Evolutionary conservation across 148 eudicot species (phyloP).

Genomic region (Camellia lanceoleosa): DNA sequence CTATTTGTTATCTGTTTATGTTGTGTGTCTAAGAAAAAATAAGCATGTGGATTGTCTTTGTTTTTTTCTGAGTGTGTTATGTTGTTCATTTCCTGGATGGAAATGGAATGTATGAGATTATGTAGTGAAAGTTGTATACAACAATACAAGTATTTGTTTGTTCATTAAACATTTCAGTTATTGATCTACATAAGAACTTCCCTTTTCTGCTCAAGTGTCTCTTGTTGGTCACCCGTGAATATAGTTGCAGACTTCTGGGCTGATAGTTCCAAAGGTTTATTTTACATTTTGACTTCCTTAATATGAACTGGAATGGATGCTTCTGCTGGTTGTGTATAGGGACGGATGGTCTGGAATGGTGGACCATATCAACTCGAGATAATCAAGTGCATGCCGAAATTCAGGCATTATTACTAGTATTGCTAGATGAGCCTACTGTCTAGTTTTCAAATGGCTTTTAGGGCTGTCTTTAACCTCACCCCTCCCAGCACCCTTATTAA

Average conservation of each 20-base stretch:
- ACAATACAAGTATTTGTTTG: constrained; percentile 6
- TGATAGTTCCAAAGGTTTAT: not conserved
- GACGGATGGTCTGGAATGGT: no score
- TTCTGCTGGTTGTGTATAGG: no score
- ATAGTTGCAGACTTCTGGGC: not conserved
- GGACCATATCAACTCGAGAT: not conserved
- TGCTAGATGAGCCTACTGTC: not conserved
- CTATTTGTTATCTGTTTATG: constrained; percentile 4
- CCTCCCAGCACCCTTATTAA: no score
- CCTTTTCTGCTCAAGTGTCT: not conserved
- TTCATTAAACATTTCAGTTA: not conserved
- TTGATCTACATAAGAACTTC: not conserved
- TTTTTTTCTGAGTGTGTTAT: not conserved
- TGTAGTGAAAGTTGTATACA: constrained; percentile 1
- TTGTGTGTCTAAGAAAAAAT: constrained; percentile 4
- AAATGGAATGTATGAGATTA: constrained; percentile 11
- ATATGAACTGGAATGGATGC: not conserved
- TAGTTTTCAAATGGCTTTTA: no score
- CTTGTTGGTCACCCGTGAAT: not conserved
- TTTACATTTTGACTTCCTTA: not conserved
- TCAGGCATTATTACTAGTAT: not conserved
- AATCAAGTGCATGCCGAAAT: not conserved
- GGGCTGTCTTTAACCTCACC: not conserved
- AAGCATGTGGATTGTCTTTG: not conserved
- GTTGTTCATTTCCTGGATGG: not conserved